phyloP scores from a whole-genome alignment of 1,284 basidiomycete species.

The Ganoderma multipileum region DNA sequence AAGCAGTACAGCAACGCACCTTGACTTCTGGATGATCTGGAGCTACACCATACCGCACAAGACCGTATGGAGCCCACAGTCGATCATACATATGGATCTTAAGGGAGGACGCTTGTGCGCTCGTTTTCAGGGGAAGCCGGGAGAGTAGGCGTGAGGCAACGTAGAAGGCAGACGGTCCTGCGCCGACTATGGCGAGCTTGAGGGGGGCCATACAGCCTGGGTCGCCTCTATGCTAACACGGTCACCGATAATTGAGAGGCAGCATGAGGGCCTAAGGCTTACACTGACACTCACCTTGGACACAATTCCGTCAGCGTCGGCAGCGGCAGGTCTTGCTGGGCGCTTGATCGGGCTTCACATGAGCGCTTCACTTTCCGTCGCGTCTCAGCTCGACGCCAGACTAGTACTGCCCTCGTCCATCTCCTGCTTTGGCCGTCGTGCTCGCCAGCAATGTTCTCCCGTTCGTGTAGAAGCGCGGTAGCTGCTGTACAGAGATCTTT shows the following conservation, averaged over 20 bases:
- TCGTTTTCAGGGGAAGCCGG: constrained; percentile 55
- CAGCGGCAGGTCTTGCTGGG: no score
- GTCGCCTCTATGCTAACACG: not conserved
- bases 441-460: constrained; percentile 21
- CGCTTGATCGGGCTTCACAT: no score
- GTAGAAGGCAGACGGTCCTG: constrained; percentile 96
- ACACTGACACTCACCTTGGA: no score
- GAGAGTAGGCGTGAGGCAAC: constrained; percentile 85
- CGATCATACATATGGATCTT: constrained; percentile 92
- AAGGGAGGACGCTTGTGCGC: constrained; percentile 49
- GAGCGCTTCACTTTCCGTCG: no score
- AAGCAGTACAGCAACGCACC: constrained; percentile 52
- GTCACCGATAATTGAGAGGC: not conserved
- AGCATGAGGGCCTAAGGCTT: no score
- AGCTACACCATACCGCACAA: constrained; percentile 96
- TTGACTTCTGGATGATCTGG: constrained; percentile 99
- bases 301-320: not conserved
- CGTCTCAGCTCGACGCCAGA: no score
- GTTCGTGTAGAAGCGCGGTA: constrained; percentile 16
- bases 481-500: constrained; percentile 15
- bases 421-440: not conserved
- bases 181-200: constrained; percentile 86
- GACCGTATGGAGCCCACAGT: constrained; percentile 93
- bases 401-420: no score
- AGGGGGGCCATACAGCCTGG: constrained; percentile 30